A percentile compares a stretch with the other conserved stretches of the same genome.
phyloP scores from a whole-genome alignment of 1,284 basidiomycete species.

The Pseudozyma thailandica region DNA sequence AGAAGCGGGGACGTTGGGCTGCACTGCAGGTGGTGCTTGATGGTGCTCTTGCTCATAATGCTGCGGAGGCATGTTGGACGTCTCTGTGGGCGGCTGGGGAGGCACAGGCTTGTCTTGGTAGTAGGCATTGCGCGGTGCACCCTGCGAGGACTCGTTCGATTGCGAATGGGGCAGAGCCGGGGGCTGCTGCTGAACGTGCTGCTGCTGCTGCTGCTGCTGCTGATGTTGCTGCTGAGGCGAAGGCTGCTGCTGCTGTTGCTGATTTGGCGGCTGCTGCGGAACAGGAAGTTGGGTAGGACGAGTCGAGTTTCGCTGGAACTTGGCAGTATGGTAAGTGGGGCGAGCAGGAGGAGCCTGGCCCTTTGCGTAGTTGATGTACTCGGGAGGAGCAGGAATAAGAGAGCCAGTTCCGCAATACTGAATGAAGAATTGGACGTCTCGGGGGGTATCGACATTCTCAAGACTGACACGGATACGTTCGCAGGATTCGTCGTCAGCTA shows the following conservation, averaged over 20 bases:
- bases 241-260: constrained; percentile 7
- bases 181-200: constrained; percentile 8
- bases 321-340: constrained; percentile 53
- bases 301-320: constrained; percentile 61
- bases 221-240: constrained; percentile 14
- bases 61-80: constrained; percentile 7
- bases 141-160: constrained; percentile 15
- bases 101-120: constrained; percentile 40
- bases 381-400: constrained; percentile 64
- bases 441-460: constrained; percentile 61
- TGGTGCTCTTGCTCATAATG: constrained; percentile 28
- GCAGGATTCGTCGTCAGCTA: constrained; percentile 83
- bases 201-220: constrained; percentile 21
- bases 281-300: constrained; percentile 49
- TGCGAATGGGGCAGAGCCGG: constrained; percentile 7
- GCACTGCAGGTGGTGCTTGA: constrained; percentile 7
- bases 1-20: constrained; percentile 4
- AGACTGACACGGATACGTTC: constrained; percentile 65
- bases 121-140: constrained; percentile 16
- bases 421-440: constrained; percentile 63
- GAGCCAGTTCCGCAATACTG: constrained; percentile 63
- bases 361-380: constrained; percentile 67
- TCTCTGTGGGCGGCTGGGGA: constrained; percentile 15
- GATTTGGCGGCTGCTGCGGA: constrained; percentile 31
- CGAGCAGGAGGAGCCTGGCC: constrained; percentile 60